These are phyloP conservation scores for Kodamaea kakaduensis DNA, from an alignment of 805 yeast species.

Conservation along the genomic window DNA sequence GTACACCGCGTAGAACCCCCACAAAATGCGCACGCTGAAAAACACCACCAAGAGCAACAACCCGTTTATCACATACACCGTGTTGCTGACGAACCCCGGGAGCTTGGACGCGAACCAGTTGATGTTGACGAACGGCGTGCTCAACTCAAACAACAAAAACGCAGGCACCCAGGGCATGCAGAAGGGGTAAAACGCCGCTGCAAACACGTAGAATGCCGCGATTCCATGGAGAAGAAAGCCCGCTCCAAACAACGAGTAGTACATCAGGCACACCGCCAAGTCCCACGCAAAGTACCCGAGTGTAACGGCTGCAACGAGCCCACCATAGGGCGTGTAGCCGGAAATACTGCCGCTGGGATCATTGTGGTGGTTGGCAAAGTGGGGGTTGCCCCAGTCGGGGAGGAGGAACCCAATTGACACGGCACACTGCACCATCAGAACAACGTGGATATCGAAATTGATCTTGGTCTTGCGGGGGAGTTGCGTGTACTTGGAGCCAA, in stretches of 20 bases:
- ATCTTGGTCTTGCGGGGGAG: constrained; percentile 45
- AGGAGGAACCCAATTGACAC: constrained; percentile 55
- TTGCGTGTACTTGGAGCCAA: constrained; percentile 53
- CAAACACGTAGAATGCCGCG: constrained; percentile 75
- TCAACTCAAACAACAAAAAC: constrained; percentile 79
- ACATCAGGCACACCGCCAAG: constrained; percentile 57
- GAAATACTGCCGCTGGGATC: constrained; percentile 46
- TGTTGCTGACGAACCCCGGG: constrained; percentile 62
- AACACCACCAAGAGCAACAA: constrained; percentile 62
- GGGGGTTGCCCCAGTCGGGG: constrained; percentile 62
- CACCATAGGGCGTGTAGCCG: constrained; percentile 74
- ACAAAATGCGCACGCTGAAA: constrained; percentile 71
- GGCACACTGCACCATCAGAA: constrained; percentile 79
- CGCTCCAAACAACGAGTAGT: constrained; percentile 68
- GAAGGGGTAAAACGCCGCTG: constrained; percentile 62
- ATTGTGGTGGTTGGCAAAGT: constrained; percentile 31
- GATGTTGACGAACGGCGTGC: constrained; percentile 91
- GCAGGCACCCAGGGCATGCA: constrained; percentile 78
- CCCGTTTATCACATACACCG: constrained; percentile 64
- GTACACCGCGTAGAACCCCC: constrained; percentile 80
- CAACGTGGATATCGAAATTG: constrained; percentile 89
- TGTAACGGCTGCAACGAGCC: constrained; percentile 67
- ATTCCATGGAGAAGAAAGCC: constrained; percentile 82
- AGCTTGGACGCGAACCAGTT: constrained; percentile 87
- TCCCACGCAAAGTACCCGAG: constrained; percentile 95